A percentile compares a stretch with the other conserved stretches of the same genome.
Conservation (phyloP, 2,329 filamentous ascomycete genomes). For the Cryphonectria parasitica region DNA sequence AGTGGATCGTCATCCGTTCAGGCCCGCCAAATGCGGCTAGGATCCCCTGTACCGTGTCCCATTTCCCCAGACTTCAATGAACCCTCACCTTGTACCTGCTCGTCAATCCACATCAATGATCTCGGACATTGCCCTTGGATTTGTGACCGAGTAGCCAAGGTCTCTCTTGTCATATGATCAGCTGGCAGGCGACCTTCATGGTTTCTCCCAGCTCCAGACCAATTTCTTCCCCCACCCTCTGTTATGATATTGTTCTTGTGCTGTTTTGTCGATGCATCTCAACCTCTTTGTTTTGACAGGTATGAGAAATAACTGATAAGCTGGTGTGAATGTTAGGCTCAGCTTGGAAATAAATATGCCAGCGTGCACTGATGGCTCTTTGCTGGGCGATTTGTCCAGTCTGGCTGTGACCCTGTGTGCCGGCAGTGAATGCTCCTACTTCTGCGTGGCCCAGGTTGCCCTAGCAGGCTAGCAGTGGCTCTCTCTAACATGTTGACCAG, state of each 20-base stretch:
- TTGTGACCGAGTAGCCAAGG: not conserved
- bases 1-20: conserved; percentile 12
- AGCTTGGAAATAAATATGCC: not conserved
- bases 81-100: not conserved
- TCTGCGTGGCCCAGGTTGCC: not conserved
- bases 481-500: not conserved
- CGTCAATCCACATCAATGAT: not conserved
- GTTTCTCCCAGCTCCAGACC: not conserved
- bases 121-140: not conserved
- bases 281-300: not conserved
- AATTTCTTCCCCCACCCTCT: not conserved
- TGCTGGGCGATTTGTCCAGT: not conserved
- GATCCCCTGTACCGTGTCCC: conserved; percentile 9
- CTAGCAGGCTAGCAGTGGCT: not conserved
- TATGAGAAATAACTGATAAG: not conserved
- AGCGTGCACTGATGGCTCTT: not conserved
- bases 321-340: too few relatives aligned
- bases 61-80: conserved; percentile 22
- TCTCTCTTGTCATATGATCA: not conserved
- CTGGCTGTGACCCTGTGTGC: not conserved
- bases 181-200: not conserved
- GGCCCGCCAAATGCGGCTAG: conserved; percentile 8
- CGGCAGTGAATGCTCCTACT: not conserved
- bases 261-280: not conserved
- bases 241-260: not conserved